Evolutionary conservation across 805 yeast genomes (phyloP).

Genomic region (Candida endomychidarum): DNA sequence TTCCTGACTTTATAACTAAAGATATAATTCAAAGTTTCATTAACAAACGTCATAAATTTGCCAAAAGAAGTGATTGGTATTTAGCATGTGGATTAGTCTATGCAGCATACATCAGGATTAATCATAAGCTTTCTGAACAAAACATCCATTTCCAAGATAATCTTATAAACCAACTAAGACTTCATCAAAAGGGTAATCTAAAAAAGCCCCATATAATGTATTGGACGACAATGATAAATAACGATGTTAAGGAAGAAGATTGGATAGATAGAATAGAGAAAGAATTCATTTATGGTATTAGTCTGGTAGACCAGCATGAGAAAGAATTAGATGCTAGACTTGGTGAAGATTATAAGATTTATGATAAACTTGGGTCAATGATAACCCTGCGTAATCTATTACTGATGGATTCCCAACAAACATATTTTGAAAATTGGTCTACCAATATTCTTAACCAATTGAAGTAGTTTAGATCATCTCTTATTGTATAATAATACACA

Average conservation of each 20-base stretch:
- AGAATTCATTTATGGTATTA: slow-evolving; percentile 35
- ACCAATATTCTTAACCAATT: slow-evolving; percentile 3
- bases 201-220: slow-evolving; percentile 48
- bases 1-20: slow-evolving; percentile 54
- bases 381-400: slow-evolving; percentile 29
- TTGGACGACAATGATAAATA: slow-evolving; percentile 55
- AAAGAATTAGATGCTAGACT: slow-evolving; percentile 29
- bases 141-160: slow-evolving; percentile 51
- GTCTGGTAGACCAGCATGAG: slow-evolving; percentile 13
- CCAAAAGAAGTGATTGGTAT: slow-evolving; percentile 63
- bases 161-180: slow-evolving; percentile 51
- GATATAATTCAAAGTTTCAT: slow-evolving; percentile 51
- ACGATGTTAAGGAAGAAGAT: slow-evolving; percentile 52
- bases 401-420: slow-evolving; percentile 28
- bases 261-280: slow-evolving; percentile 62
- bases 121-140: slow-evolving; percentile 43
- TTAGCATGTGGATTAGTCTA: slow-evolving; percentile 66
- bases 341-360: slow-evolving; percentile 33
- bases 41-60: slow-evolving; percentile 49
- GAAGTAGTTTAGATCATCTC: neutral
- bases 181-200: slow-evolving; percentile 53
- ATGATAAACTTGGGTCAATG: slow-evolving; percentile 36
- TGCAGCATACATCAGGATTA: slow-evolving; percentile 56
- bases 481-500: too few relatives aligned
- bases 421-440: slow-evolving; percentile 28